phyloP scores from a whole-genome alignment of 257 asterid genomes.

The Solanum gandarillasii region DNA sequence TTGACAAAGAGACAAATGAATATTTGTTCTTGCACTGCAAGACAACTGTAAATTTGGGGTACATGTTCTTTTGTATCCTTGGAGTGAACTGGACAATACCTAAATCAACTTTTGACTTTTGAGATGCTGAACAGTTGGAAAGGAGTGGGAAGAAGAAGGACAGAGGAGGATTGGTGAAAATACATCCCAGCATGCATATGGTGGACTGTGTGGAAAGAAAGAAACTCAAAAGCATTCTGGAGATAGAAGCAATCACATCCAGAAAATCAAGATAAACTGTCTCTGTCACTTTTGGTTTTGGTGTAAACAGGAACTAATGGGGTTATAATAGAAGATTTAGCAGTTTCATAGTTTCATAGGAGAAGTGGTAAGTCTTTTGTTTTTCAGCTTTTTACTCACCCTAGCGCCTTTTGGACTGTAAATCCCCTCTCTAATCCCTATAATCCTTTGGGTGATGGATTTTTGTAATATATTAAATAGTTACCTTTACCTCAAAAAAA shows the following conservation, averaged over 20 bases:
- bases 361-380: neutral
- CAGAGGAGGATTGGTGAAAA: neutral
- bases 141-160: neutral
- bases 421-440: neutral
- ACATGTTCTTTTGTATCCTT: neutral
- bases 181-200: neutral
- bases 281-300: neutral
- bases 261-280: neutral
- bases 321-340: neutral
- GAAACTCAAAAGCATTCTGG: neutral
- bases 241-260: neutral
- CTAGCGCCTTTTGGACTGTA: neutral
- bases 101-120: neutral
- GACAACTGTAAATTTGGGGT: neutral
- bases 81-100: neutral
- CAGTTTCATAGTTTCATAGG: neutral
- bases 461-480: neutral
- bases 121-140: neutral
- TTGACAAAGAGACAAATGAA: neutral
- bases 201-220: neutral
- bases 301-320: neutral
- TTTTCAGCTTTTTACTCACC: neutral
- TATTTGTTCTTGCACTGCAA: neutral
- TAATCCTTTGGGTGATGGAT: neutral
- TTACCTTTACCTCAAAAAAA: neutral